Evolutionary conservation across 2,329 filamentous ascomycete species (phyloP), one percentile per base, ranked within the genome.

Genomic region (Tolypocladium guangdongense): DNA sequence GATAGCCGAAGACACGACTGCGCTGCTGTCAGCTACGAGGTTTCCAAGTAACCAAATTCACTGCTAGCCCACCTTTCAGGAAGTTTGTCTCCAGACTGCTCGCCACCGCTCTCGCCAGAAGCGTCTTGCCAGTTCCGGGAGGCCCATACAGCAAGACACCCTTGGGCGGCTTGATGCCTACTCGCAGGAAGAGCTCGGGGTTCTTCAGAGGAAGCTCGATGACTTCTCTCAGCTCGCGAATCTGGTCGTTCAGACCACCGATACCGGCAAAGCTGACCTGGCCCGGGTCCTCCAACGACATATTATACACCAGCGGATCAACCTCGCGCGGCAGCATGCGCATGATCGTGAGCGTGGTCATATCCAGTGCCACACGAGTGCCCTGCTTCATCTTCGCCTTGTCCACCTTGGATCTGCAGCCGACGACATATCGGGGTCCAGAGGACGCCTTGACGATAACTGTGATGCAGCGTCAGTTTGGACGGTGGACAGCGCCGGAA

Each of bases 281-380:
- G 7, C 93, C 93, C 0, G 93, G 93, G 68, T 99, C 93, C 71
- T 99, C 93, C 63, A 99, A 74, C 22, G 93, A 99, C 93, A 99
- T 99, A 78, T 99, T 99, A 82, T 99, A 99, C 62, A 99, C 93
- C 61, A 99, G 80, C 22, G 93, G 93, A 68, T 99, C 93, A 68
- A 99, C 95, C 77, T 99, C 93, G 70, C 93, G 87, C 56, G 93
- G 95, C 48, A 99, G 80, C 93, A 99, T 99, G 66, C 93, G 89
- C 93, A 99, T 99, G 73, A 99, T 99, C 56, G 93, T 99, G 62
- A 99, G 87, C 22, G 93, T 99, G 51, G 93, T 99, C 93, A 99
- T 99, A 67, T 99, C 93, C 56, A 99, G 85, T 36, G 93, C 92
- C 53, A 99, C 93, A 66, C 93, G 89, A 32, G 92, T 96, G 64